These are phyloP conservation scores for Rutstroemia sydowiana DNA, from an alignment of 2,329 filamentous ascomycete species.

Conservation along the genomic window DNA sequence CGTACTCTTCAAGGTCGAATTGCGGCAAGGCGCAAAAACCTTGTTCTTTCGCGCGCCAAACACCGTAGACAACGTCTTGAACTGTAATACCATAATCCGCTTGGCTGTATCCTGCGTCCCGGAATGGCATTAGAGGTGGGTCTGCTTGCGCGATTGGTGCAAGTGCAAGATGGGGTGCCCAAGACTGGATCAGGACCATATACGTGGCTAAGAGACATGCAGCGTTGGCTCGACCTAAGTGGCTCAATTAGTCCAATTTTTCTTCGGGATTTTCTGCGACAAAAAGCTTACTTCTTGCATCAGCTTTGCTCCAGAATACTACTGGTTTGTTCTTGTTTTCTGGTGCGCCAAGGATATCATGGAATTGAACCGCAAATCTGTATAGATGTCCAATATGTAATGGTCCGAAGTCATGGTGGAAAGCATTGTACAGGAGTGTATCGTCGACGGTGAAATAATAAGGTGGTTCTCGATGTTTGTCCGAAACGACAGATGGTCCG, in stretches of 20 bases:
- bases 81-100: constrained; percentile 94
- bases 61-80: constrained; percentile 95
- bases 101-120: constrained; percentile 96
- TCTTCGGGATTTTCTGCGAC: constrained; percentile 10
- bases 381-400: constrained; percentile 96
- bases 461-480: constrained; percentile 54
- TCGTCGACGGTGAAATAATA: constrained; percentile 97
- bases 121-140: constrained; percentile 96
- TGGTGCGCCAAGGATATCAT: constrained; percentile 86
- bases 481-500: constrained; percentile 41
- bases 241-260: constrained; percentile 21
- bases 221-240: constrained; percentile 78
- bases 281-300: constrained; percentile 69
- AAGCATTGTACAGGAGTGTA: constrained; percentile 89
- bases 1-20: constrained; percentile 96
- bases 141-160: constrained; percentile 95
- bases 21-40: constrained; percentile 84
- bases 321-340: constrained; percentile 85
- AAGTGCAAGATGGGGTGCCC: constrained; percentile 91
- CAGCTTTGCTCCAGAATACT: constrained; percentile 91
- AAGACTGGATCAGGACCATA: constrained; percentile 97
- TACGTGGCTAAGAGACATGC: constrained; percentile 94
- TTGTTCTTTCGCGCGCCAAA: constrained; percentile 98
- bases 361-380: constrained; percentile 90
- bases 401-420: constrained; percentile 96